These are phyloP conservation scores for Rhododendron simsii DNA, from an alignment of 148 eudicot species.

Conservation along the genomic window DNA sequence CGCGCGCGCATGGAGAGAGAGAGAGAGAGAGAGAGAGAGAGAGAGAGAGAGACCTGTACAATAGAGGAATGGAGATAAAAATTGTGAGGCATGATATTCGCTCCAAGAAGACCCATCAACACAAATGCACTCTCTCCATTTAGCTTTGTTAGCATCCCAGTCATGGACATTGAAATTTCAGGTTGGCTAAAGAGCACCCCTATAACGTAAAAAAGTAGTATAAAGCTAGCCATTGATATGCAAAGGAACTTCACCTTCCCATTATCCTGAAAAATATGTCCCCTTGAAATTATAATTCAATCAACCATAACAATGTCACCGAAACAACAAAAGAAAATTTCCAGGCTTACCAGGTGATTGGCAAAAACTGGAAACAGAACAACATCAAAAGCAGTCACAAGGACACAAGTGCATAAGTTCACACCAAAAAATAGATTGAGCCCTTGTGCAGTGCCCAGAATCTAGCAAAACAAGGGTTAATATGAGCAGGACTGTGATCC, in stretches of 20 bases:
- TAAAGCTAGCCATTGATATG: constrained; percentile 44
- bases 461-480: constrained; percentile 35
- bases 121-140: constrained; percentile 83
- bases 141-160: constrained; percentile 52
- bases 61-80: constrained; percentile 92
- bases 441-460: constrained; percentile 87
- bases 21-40: constrained; percentile 13
- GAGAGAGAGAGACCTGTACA: constrained; percentile 54
- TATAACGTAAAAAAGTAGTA: constrained; percentile 43
- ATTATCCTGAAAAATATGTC: constrained; percentile 44
- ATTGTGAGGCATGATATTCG: constrained; percentile 88
- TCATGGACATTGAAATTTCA: constrained; percentile 50
- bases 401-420: constrained; percentile 60
- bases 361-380: constrained; percentile 70
- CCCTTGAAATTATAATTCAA: constrained; percentile 8
- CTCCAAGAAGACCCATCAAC: constrained; percentile 93
- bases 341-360: constrained; percentile 50
- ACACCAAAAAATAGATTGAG: constrained; percentile 65
- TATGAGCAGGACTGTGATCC: neutral
- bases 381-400: constrained; percentile 61
- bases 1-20: neutral
- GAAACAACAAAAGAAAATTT: neutral
- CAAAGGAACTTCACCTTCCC: constrained; percentile 52
- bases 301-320: neutral
- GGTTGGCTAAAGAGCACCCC: constrained; percentile 70